Percentiles rank a stretch among this genome's conserved stretches.
phyloP scores from a whole-genome alignment of 495 filamentous ascomycete genomes.

The Friedmanniomyces simplex region DNA sequence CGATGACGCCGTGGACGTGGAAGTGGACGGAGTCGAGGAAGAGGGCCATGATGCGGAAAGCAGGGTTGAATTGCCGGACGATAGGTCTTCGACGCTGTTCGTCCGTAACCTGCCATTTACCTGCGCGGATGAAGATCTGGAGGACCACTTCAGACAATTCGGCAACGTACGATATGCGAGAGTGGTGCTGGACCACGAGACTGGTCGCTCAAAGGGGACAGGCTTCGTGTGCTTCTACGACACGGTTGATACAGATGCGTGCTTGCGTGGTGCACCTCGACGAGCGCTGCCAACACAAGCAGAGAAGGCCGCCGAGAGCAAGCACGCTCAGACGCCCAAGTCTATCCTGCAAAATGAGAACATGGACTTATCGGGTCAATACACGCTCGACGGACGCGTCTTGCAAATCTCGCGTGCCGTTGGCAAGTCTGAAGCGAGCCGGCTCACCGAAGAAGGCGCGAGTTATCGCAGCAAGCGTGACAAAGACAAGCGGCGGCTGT shows the following conservation, averaged over 20 bases:
- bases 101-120: constrained; percentile 91
- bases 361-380: constrained; percentile 64
- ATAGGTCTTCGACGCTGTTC: constrained; percentile 69
- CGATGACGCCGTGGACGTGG: constrained; percentile 26
- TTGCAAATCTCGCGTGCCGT: constrained; percentile 79
- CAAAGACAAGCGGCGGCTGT: constrained; percentile 85
- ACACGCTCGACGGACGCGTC: constrained; percentile 81
- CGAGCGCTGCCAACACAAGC: constrained; percentile 22
- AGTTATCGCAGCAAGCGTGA: constrained; percentile 56
- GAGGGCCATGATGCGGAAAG: constrained; percentile 21
- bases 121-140: constrained; percentile 63
- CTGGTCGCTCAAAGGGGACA: constrained; percentile 77
- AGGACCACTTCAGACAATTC: constrained; percentile 74
- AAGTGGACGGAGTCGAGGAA: constrained; percentile 32
- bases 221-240: constrained; percentile 92
- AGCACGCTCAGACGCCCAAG: not conserved
- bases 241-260: constrained; percentile 56
- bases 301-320: constrained; percentile 16
- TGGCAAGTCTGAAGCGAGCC: constrained; percentile 61
- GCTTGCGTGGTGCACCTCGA: constrained; percentile 61
- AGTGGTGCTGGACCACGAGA: constrained; percentile 73
- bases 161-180: constrained; percentile 78
- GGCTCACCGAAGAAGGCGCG: constrained; percentile 58
- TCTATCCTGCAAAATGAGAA: constrained; percentile 78
- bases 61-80: constrained; percentile 18